Evolutionary conservation across 106 monocot species (phyloP).

Genomic region (Gastrodia elata): DNA sequence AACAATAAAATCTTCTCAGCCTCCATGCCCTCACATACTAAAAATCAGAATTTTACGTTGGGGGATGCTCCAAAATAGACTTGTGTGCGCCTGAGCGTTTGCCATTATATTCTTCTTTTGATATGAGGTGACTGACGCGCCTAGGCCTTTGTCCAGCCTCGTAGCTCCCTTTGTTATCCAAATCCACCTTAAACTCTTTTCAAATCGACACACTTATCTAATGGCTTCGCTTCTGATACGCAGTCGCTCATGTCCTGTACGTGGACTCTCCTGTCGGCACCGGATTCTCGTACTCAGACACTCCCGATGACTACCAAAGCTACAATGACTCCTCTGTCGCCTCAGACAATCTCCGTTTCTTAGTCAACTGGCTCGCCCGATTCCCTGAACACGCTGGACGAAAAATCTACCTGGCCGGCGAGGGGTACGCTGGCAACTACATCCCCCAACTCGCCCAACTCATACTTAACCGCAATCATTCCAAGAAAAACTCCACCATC

Average conservation of each 20-base stretch:
- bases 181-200: too few relatives aligned
- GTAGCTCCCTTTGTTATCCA: too few relatives aligned
- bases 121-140: too few relatives aligned
- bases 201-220: background rate
- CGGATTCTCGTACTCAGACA: slow-evolving; percentile 45
- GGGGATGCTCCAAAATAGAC: too few relatives aligned
- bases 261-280: slow-evolving; percentile 39
- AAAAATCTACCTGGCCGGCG: slow-evolving; percentile 39
- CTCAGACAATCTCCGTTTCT: slow-evolving; percentile 23
- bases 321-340: slow-evolving; percentile 24
- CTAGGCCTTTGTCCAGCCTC: too few relatives aligned
- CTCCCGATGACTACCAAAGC: slow-evolving; percentile 9
- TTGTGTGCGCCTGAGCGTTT: too few relatives aligned
- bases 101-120: too few relatives aligned
- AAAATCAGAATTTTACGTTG: too few relatives aligned
- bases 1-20: too few relatives aligned
- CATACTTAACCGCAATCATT: slow-evolving; percentile 20
- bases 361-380: slow-evolving; percentile 37
- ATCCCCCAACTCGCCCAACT: slow-evolving; percentile 34
- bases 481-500: background rate
- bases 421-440: slow-evolving; percentile 55
- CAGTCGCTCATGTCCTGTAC: slow-evolving; percentile 41
- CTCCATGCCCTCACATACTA: too few relatives aligned
- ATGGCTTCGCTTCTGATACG: background rate
- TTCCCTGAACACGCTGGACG: slow-evolving; percentile 34